Evolutionary conservation across 306 rosid species (phyloP).

Genomic region (Dryas octopetala): DNA sequence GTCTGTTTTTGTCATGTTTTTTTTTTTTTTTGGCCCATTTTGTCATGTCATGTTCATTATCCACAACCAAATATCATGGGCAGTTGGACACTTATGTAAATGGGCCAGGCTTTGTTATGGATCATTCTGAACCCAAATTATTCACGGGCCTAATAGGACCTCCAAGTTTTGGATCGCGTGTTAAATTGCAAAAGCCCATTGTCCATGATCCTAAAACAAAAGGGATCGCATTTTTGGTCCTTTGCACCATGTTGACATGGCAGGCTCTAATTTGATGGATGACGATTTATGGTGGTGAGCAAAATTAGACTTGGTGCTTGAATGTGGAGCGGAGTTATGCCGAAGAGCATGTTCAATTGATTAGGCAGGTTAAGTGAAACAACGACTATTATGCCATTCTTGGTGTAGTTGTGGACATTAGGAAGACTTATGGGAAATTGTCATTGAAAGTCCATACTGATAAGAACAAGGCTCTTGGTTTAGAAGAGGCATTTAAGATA

Average conservation of each 20-base stretch:
- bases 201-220: no score
- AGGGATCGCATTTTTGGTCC: background rate
- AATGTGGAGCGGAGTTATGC: conserved; percentile 57
- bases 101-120: background rate
- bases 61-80: no score
- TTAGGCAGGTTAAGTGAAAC: conserved; percentile 65
- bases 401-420: conserved; percentile 79
- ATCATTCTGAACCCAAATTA: no score
- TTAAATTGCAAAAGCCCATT: no score
- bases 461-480: conserved; percentile 93
- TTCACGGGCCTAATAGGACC: no score
- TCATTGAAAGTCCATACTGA: conserved; percentile 95
- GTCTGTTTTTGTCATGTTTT: background rate
- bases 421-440: conserved; percentile 80
- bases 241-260: background rate
- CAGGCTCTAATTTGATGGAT: background rate
- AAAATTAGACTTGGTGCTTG: background rate
- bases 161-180: no score
- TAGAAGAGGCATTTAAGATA: conserved; percentile 91
- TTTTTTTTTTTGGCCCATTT: no score
- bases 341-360: conserved; percentile 61
- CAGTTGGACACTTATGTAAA: background rate
- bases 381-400: conserved; percentile 78
- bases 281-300: conserved; percentile 2
- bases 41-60: no score